Conservation (phyloP, 1,139 yeast species). For the Kodamaea plutei region DNA sequence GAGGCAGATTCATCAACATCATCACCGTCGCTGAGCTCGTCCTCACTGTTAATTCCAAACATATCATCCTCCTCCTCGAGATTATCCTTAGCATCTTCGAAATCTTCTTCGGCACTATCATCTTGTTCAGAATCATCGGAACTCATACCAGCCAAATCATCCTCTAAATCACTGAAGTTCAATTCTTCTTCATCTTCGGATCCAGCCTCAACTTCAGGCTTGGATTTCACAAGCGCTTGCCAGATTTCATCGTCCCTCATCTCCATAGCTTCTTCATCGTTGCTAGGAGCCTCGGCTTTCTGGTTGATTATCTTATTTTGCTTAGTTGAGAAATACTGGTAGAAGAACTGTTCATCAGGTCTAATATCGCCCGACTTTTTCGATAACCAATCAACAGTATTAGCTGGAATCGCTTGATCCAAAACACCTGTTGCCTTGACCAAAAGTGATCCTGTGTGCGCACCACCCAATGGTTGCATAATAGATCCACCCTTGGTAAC, state of each 20-base stretch:
- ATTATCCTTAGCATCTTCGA: conserved; percentile 21
- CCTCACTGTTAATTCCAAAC: conserved; percentile 33
- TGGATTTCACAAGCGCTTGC: conserved; percentile 82
- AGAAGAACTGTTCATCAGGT: conserved; percentile 88
- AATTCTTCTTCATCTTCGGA: conserved; percentile 27
- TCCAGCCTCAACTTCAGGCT: conserved; percentile 70
- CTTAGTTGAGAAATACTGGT: conserved; percentile 76
- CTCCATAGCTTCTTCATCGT: conserved; percentile 43
- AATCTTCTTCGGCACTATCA: conserved; percentile 22
- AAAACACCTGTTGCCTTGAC: conserved; percentile 60
- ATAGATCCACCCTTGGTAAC: conserved; percentile 77
- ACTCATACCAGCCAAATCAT: conserved; percentile 20
- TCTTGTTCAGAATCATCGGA: conserved; percentile 22
- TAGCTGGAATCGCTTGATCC: conserved; percentile 57
- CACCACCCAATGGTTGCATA: conserved; percentile 97
- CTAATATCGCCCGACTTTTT: conserved; percentile 62
- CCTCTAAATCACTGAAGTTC: conserved; percentile 10
- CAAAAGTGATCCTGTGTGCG: conserved; percentile 70
- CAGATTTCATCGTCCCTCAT: conserved; percentile 79
- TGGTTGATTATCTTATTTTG: conserved; percentile 41
- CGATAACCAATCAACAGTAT: conserved; percentile 77
- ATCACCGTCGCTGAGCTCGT: conserved; percentile 38
- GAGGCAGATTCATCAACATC: conserved; percentile 20
- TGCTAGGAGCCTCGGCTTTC: conserved; percentile 17
- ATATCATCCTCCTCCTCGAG: conserved; percentile 20